These are phyloP conservation scores for Ulmus americana DNA, from an alignment of 331 rosid species.

Conservation along the genomic window DNA sequence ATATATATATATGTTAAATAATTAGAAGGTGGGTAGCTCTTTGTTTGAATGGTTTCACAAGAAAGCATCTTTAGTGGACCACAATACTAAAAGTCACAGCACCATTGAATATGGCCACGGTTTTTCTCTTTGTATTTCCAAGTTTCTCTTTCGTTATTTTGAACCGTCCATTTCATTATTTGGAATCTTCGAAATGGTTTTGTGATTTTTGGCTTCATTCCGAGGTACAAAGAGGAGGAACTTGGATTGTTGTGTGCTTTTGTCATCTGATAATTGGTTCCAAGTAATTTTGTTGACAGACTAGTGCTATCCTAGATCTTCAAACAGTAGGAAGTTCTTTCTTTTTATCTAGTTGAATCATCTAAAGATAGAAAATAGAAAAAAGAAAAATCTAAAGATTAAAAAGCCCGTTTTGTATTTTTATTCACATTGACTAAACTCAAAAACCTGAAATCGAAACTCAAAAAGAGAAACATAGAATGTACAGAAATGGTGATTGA, in stretches of 20 bases:
- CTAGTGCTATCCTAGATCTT: too few relatives aligned
- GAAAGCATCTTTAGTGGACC: constrained; percentile 33
- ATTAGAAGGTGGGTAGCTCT: not conserved
- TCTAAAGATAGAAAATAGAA: not conserved
- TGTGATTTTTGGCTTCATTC: constrained; percentile 5
- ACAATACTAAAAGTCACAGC: constrained; percentile 14
- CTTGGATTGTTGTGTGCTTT: constrained; percentile 13
- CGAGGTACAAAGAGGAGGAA: constrained; percentile 16
- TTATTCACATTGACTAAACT: constrained; percentile 37
- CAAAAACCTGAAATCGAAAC: constrained; percentile 33
- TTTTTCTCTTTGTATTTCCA: constrained; percentile 12
- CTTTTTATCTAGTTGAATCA: not conserved
- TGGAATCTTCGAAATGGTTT: constrained; percentile 20
- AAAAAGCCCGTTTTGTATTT: constrained; percentile 18
- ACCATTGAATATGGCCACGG: constrained; percentile 28
- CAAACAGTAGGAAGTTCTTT: too few relatives aligned
- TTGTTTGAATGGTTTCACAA: constrained; percentile 15
- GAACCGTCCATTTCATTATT: constrained; percentile 7
- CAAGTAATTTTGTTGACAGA: too few relatives aligned
- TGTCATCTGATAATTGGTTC: not conserved
- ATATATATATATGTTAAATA: not conserved
- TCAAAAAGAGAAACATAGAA: constrained; percentile 21
- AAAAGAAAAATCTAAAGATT: not conserved
- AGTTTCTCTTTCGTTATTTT: not conserved
- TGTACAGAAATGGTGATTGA: constrained; percentile 21